A percentile compares a stretch with the other conserved stretches of the same genome.
phyloP scores from a whole-genome alignment of 306 rosid genomes.

The Castanea mollissima region DNA sequence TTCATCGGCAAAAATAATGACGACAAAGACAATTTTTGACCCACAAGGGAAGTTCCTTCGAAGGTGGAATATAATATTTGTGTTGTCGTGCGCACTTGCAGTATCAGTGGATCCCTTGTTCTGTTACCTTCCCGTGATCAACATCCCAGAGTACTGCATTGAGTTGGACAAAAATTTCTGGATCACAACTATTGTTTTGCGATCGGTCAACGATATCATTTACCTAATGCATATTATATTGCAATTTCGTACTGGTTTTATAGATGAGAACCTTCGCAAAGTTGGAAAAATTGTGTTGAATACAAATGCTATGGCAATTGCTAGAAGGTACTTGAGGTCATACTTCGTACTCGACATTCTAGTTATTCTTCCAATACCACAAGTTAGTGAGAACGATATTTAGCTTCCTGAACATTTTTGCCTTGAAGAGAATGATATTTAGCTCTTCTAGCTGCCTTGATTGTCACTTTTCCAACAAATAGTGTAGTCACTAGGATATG shows the following conservation, averaged over 20 bases:
- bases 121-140: conserved; percentile 76
- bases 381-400: conserved; percentile 35
- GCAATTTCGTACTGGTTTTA: conserved; percentile 85
- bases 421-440: too few relatives aligned
- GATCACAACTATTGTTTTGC: conserved; percentile 68
- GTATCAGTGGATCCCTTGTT: conserved; percentile 92
- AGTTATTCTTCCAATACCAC: conserved; percentile 93
- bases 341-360: conserved; percentile 86
- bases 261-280: conserved; percentile 65
- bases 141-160: conserved; percentile 57
- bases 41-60: conserved; percentile 94
- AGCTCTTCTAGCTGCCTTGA: too few relatives aligned
- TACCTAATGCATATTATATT: conserved; percentile 72
- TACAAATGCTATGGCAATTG: conserved; percentile 84
- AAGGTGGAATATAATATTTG: conserved; percentile 89
- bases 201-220: conserved; percentile 80
- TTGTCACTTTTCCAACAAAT: too few relatives aligned
- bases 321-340: conserved; percentile 72
- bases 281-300: conserved; percentile 86
- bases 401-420: too few relatives aligned
- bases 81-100: conserved; percentile 69
- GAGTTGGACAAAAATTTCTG: conserved; percentile 61
- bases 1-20: too few relatives aligned
- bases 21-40: conserved; percentile 47
- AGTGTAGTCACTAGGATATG: too few relatives aligned